Evolutionary conservation across 257 asterid species (phyloP).

Genomic region (Forsythia viridissima): DNA sequence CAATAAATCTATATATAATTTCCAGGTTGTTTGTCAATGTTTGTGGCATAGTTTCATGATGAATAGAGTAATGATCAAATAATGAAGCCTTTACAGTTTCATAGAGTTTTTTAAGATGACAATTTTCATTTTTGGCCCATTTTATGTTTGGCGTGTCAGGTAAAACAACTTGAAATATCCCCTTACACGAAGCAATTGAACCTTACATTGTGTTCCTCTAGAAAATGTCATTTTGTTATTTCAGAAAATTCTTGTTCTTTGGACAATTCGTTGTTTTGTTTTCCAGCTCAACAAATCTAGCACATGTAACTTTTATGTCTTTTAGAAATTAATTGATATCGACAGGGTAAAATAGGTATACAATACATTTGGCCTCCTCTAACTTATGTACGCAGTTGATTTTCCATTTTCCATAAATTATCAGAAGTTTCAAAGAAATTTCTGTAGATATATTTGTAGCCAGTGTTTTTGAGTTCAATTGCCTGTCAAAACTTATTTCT

Average conservation of each 20-base stretch:
- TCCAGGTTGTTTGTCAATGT: not conserved
- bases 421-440: not conserved
- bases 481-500: not conserved
- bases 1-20: not conserved
- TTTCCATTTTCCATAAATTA: not conserved
- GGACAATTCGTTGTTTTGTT: not conserved
- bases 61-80: not conserved
- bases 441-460: not conserved
- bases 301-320: not conserved
- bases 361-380: not conserved
- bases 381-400: too few species aligned
- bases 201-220: not conserved
- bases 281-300: not conserved
- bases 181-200: not conserved
- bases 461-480: not conserved
- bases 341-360: not conserved
- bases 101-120: not conserved
- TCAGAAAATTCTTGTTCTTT: not conserved
- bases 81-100: not conserved
- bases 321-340: not conserved
- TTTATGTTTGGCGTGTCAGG: not conserved
- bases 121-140: not conserved
- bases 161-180: not conserved
- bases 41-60: not conserved
- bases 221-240: not conserved